phyloP scores from a whole-genome alignment of 192 early-diverging fungal genomes.

The Rhizoclosmatium globosum region DNA sequence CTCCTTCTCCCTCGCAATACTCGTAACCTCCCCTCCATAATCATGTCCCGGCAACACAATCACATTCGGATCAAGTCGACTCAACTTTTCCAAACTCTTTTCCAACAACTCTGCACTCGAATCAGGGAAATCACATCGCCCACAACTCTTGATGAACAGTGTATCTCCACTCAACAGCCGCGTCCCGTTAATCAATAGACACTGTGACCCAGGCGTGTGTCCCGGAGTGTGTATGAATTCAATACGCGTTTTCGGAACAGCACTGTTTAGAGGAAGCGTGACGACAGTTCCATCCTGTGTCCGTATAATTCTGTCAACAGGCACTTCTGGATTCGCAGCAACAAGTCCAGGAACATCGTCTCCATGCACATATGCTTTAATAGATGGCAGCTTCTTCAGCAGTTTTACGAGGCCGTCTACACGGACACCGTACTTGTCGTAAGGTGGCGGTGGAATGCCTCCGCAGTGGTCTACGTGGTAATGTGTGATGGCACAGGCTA shows the following conservation, averaged over 20 bases:
- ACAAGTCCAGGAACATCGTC: slow-evolving; percentile 76
- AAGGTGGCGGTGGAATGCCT: slow-evolving; percentile 87
- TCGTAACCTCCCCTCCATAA: slow-evolving; percentile 86
- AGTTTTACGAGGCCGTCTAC: slow-evolving; percentile 81
- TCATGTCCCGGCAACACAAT: slow-evolving; percentile 91
- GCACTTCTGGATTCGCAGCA: slow-evolving; percentile 72
- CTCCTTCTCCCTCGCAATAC: slow-evolving; percentile 70
- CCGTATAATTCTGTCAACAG: slow-evolving; percentile 57
- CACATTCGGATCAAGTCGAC: slow-evolving; percentile 60
- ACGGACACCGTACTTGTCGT: slow-evolving; percentile 77
- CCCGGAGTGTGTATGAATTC: slow-evolving; percentile 92
- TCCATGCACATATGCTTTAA: slow-evolving; percentile 78
- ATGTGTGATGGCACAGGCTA: slow-evolving; percentile 81
- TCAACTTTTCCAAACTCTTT: slow-evolving; percentile 73
- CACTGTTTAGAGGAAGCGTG: slow-evolving; percentile 34
- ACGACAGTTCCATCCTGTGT: slow-evolving; percentile 69
- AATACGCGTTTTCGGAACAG: slow-evolving; percentile 43
- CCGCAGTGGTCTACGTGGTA: slow-evolving; percentile 89
- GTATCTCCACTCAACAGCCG: slow-evolving; percentile 89
- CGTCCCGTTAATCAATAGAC: slow-evolving; percentile 76
- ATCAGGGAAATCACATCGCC: slow-evolving; percentile 85
- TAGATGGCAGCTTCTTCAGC: slow-evolving; percentile 75
- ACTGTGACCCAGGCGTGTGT: slow-evolving; percentile 89
- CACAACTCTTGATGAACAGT: slow-evolving; percentile 79
- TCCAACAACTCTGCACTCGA: slow-evolving; percentile 71